Evolutionary conservation across 2,329 filamentous ascomycete genomes (phyloP), one percentile per base, ranked within the genome.

Genomic region (Ophiognomonia clavigignenti-juglandacearum): DNA sequence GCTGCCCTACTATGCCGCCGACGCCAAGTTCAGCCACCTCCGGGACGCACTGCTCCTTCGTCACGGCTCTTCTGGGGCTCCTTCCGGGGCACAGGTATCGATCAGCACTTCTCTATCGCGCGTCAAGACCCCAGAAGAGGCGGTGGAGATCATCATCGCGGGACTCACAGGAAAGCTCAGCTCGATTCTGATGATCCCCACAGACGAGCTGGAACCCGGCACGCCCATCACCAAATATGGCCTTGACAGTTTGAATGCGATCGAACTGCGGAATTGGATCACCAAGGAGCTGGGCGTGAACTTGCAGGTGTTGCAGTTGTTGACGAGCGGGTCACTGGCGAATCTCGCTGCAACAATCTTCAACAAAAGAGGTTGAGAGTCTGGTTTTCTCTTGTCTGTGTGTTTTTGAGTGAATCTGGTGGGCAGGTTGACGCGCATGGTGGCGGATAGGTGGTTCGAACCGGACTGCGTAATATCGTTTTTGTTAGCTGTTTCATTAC

Each of bases 11-110:
- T 81, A 76, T 70, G 70, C 69, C 4, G 58, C 66, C 3, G 77
- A 82, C 40, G 73, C 71, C 44, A 79, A 77, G 57, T 80, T 80
- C 61, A 70, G 71, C 46, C 64, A 69, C 26, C 65, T 80, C 22
- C 69, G 69, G 11, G 65, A 69, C 37, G 62, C 60, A 7, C 66
- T 64, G 1, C 63, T 67, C 8, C 66, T 62, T 0, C 18, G 27
- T 26, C 18, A 38, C 20, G 3, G 39, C 27, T 16, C 45, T n/a
- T 2, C 34, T n/a, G 26, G 23, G 27, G 22, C 16, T 9, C 6
- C 23, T 63, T 63, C 9, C 62, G 62, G 29, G 59, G 65, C 13
- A 57, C 61, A 13, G 56, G 53, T 13, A 44, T 73, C 72, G 1
- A 70, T 73, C 55, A 68, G 71, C 31, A 64, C 68, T 0, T 62